phyloP scores from a whole-genome alignment of 1,284 basidiomycete species.

The Exsudoporus floridanus region DNA sequence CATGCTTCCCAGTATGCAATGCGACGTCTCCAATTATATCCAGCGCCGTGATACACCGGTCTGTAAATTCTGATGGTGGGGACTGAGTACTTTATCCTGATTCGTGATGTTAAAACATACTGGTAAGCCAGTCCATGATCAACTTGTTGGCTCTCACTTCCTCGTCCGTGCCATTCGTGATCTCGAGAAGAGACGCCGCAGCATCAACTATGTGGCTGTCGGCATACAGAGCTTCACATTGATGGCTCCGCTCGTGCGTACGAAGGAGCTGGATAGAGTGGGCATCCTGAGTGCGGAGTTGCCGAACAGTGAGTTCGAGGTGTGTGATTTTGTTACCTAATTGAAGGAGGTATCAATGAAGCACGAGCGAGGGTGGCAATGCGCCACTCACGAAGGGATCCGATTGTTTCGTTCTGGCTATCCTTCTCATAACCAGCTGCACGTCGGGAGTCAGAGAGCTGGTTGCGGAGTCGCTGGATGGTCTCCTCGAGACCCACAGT shows the following conservation, averaged over 20 bases:
- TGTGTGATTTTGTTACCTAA: not conserved
- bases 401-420: not conserved
- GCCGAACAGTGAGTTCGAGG: not conserved
- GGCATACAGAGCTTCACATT: not conserved
- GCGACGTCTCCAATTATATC: slow-evolving; percentile 4
- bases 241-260: not conserved
- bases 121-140: not conserved
- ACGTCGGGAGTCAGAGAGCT: too few relatives aligned
- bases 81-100: not conserved
- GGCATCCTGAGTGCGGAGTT: not conserved
- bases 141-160: not conserved
- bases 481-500: too few relatives aligned
- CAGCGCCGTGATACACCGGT: not conserved
- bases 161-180: not conserved
- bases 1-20: not conserved
- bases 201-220: not conserved
- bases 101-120: not conserved
- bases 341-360: not conserved
- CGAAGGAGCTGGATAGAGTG: not conserved
- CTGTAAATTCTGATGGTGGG: too few relatives aligned
- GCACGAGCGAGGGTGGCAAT: not conserved
- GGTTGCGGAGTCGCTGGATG: too few relatives aligned
- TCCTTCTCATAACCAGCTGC: too few relatives aligned
- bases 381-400: not conserved
- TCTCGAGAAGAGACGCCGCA: not conserved